Evolutionary conservation across 306 rosid genomes (phyloP).

Genomic region (Ormosia semicastrata): DNA sequence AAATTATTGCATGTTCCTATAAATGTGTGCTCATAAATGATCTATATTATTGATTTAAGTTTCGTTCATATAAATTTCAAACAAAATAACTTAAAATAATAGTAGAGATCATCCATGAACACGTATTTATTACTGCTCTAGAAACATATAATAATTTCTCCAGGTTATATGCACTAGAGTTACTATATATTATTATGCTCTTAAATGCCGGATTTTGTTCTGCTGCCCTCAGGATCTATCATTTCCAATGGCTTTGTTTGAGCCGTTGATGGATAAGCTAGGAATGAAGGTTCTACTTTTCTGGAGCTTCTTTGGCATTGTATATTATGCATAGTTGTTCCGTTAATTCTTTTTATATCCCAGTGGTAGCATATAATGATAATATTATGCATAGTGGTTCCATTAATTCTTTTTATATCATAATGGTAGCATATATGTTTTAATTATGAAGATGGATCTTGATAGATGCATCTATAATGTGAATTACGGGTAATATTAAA

Average conservation of each 20-base stretch:
- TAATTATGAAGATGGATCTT: conserved; percentile 17
- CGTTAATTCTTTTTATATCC: background rate
- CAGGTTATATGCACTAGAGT: no score
- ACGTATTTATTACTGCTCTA: no score
- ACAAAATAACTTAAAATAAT: no score
- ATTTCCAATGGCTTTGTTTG: conserved; percentile 57
- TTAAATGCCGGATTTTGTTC: conserved; percentile 17
- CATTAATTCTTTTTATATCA: background rate
- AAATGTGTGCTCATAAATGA: no score
- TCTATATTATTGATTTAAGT: no score
- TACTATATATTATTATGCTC: conserved; percentile 4
- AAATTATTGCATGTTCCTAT: background rate
- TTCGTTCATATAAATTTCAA: no score
- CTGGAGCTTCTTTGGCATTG: conserved; percentile 98
- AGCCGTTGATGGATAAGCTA: conserved; percentile 71
- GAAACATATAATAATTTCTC: no score
- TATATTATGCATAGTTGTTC: conserved; percentile 35
- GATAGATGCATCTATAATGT: conserved; percentile 16
- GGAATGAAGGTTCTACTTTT: conserved; percentile 88
- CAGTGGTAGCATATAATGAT: background rate
- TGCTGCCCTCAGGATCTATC: conserved; percentile 63
- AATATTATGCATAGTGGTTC: background rate
- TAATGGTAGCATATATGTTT: conserved; percentile 33
- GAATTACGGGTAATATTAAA: background rate
- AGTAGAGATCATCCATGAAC: no score